A percentile compares a stretch with the other conserved stretches of the same genome.
Evolutionary conservation across 108 stramenopile genomes (phyloP).

Genomic region (Discostella stelligeroides): DNA sequence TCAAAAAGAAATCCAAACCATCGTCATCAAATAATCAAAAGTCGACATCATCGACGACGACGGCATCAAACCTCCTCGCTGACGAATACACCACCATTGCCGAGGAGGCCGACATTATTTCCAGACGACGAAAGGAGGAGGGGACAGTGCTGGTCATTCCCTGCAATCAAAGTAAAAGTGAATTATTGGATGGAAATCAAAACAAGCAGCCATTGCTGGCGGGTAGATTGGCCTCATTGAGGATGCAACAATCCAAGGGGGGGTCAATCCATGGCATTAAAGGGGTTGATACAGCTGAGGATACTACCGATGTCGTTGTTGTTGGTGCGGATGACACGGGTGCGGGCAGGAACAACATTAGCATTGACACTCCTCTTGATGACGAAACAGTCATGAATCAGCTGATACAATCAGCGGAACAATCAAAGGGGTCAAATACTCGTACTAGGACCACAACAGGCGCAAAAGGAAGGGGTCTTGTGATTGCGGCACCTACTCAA

Average conservation of each 20-base stretch:
- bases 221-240: conserved; percentile 15
- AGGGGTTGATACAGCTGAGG: background rate
- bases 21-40: conserved; percentile 3
- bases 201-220: conserved; percentile 16
- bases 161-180: conserved; percentile 27
- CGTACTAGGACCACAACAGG: background rate
- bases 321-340: background rate
- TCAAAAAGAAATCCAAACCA: conserved; percentile 27
- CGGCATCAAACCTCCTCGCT: conserved; percentile 16
- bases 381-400: conserved; percentile 23
- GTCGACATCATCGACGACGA: background rate
- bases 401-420: conserved; percentile 17
- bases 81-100: conserved; percentile 51
- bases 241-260: background rate
- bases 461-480: conserved; percentile 6
- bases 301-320: conserved; percentile 8
- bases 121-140: conserved; percentile 39
- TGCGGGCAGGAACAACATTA: background rate
- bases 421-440: conserved; percentile 7
- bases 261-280: conserved; percentile 8
- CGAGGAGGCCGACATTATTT: conserved; percentile 39
- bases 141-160: conserved; percentile 48
- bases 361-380: no score
- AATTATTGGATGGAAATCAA: conserved; percentile 9
- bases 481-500: conserved; percentile 33